phyloP scores from a whole-genome alignment of 2,329 filamentous ascomycete genomes.

The Epichloe sylvatica region DNA sequence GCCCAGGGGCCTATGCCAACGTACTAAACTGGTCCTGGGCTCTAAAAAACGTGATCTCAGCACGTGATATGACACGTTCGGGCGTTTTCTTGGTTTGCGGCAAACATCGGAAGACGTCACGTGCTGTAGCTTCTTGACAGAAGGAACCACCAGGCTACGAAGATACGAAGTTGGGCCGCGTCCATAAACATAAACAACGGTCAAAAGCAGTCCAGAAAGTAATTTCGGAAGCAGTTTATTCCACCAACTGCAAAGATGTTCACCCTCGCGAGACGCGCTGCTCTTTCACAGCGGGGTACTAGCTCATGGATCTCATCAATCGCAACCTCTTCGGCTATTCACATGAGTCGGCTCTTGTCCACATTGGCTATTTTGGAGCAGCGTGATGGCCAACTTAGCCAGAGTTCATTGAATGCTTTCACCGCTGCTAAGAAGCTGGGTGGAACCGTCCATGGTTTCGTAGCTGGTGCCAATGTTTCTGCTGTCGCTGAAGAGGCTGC shows the following conservation, averaged over 20 bases:
- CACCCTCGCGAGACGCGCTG: constrained; percentile 16
- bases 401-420: constrained; percentile 69
- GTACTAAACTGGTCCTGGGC: neutral
- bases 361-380: constrained; percentile 89
- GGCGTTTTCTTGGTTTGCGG: neutral
- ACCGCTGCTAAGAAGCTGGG: constrained; percentile 79
- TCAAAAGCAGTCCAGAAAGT: neutral
- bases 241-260: constrained; percentile 15
- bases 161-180: constrained; percentile 12
- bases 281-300: constrained; percentile 4
- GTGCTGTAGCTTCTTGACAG: neutral
- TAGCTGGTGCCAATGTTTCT: constrained; percentile 71
- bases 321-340: neutral
- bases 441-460: constrained; percentile 70
- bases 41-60: neutral
- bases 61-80: neutral
- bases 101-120: neutral
- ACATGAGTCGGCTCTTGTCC: constrained; percentile 38
- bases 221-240: neutral
- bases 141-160: neutral
- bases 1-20: neutral
- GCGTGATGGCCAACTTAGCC: constrained; percentile 72
- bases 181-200: constrained; percentile 6
- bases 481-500: constrained; percentile 67
- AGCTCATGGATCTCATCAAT: neutral